These are phyloP conservation scores for Penicillium thymicola DNA, from an alignment of 2,329 filamentous ascomycete genomes.

Conservation along the genomic window DNA sequence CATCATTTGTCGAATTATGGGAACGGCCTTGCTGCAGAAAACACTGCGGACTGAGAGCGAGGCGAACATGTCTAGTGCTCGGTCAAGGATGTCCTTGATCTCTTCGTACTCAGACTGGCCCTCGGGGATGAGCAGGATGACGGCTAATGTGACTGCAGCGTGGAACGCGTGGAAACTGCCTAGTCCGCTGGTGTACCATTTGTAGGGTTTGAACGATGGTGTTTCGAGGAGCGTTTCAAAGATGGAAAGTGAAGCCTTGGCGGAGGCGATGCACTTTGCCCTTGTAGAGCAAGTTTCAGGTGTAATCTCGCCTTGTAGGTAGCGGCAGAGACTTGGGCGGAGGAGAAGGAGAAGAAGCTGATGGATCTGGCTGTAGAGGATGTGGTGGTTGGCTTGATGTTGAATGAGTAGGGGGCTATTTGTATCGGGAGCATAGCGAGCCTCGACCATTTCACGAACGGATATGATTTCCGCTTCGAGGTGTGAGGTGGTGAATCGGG, in stretches of 20 bases:
- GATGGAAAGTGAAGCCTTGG: conserved; percentile 34
- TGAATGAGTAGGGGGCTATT: conserved; percentile 29
- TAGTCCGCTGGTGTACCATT: conserved; percentile 40
- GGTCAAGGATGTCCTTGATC: conserved; percentile 27
- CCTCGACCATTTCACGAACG: conserved; percentile 32
- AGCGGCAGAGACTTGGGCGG: conserved; percentile 34
- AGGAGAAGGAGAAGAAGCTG: conserved; percentile 39
- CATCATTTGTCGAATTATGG: conserved; percentile 35
- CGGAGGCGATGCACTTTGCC: conserved; percentile 33
- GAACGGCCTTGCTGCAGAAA: conserved; percentile 38
- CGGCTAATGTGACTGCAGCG: conserved; percentile 34
- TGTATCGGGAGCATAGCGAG: conserved; percentile 28
- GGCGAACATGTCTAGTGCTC: conserved; percentile 34
- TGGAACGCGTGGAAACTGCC: conserved; percentile 44
- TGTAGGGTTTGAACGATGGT: conserved; percentile 34
- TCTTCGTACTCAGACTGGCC: conserved; percentile 29
- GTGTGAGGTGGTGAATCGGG: conserved; percentile 19
- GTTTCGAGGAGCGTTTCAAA: conserved; percentile 33
- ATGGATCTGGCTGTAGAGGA: conserved; percentile 40
- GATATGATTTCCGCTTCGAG: conserved; percentile 32
- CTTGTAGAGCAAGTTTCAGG: conserved; percentile 29
- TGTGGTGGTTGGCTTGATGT: conserved; percentile 41
- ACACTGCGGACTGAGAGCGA: conserved; percentile 33
- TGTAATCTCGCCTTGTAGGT: conserved; percentile 32
- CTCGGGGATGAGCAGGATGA: conserved; percentile 30